These are phyloP conservation scores for Neocucurbitaria cava DNA, from an alignment of 2,329 filamentous ascomycete genomes.

Conservation along the genomic window DNA sequence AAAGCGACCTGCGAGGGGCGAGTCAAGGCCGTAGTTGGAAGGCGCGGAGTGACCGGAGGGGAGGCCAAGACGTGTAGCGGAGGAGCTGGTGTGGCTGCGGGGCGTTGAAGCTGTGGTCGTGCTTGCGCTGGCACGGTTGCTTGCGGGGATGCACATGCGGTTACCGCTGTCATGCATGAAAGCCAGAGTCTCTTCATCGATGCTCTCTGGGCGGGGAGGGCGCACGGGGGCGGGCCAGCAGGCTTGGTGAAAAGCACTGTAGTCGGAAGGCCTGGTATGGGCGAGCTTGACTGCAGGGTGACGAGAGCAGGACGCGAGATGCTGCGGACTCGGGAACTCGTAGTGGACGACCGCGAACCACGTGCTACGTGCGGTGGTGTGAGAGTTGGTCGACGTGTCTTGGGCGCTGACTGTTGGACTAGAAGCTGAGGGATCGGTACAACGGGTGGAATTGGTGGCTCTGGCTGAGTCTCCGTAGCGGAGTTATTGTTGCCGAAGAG, in stretches of 20 bases:
- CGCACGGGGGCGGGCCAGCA: slow-evolving; percentile 16
- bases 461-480: slow-evolving; percentile 11
- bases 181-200: slow-evolving; percentile 20
- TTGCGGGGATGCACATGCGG: slow-evolving; percentile 18
- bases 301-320: slow-evolving; percentile 18
- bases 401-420: slow-evolving; percentile 1
- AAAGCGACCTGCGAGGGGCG: slow-evolving; percentile 20
- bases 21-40: slow-evolving; percentile 7
- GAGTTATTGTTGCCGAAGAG: slow-evolving; percentile 16
- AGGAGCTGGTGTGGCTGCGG: slow-evolving; percentile 9
- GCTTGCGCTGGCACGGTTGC: slow-evolving; percentile 14
- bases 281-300: slow-evolving; percentile 3
- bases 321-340: neutral
- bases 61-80: slow-evolving; percentile 18
- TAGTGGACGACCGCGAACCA: slow-evolving; percentile 6
- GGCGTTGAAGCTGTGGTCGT: slow-evolving; percentile 10
- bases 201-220: slow-evolving; percentile 20
- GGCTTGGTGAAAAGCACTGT: slow-evolving; percentile 21
- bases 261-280: slow-evolving; percentile 4
- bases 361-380: slow-evolving; percentile 3
- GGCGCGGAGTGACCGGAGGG: slow-evolving; percentile 14
- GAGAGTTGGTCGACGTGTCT: slow-evolving; percentile 3
- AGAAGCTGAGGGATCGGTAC: slow-evolving; percentile 23
- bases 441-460: slow-evolving; percentile 21
- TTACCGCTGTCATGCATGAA: slow-evolving; percentile 20